Conservation (phyloP, 352 stramenopile genomes). For the Blastocystis hominis region DNA sequence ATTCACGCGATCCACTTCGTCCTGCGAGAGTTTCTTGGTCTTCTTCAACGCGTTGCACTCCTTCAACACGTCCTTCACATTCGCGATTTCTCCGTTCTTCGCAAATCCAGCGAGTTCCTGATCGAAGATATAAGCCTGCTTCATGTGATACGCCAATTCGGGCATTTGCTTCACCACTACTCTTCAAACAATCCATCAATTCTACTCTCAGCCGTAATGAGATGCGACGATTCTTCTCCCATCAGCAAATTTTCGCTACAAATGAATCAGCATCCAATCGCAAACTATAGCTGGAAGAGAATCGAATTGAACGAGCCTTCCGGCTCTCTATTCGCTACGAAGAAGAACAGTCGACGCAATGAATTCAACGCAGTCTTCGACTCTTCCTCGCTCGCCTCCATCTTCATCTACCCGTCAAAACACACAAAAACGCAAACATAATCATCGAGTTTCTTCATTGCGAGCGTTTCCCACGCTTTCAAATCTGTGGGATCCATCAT, state of each 20-base stretch:
- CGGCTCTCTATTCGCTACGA: background rate
- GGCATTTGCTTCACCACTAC: background rate
- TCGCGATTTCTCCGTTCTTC: background rate
- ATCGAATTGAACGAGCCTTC: background rate
- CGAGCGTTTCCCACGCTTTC: background rate
- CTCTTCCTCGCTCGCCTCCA: background rate
- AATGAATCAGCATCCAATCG: background rate
- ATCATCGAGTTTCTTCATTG: background rate
- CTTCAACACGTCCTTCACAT: conserved; percentile 25
- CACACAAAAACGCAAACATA: background rate
- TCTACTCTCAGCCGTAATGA: background rate
- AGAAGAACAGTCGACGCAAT: background rate
- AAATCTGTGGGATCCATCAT: background rate
- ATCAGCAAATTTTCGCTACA: conserved; percentile 12
- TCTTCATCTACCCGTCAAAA: background rate
- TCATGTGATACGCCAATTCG: background rate
- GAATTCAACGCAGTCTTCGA: background rate
- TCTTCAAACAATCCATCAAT: background rate
- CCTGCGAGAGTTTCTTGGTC: background rate
- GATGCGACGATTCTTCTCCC: background rate
- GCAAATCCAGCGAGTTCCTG: background rate
- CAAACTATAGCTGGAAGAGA: conserved; percentile 27
- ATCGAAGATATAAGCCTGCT: conserved; percentile 28
- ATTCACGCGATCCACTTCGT: background rate
- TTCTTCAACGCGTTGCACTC: background rate